Percentiles rank a stretch among this genome's conserved stretches.
These are phyloP conservation scores for Xylariaceae sp. DNA, from an alignment of 2,329 filamentous ascomycete genomes.

Conservation along the genomic window DNA sequence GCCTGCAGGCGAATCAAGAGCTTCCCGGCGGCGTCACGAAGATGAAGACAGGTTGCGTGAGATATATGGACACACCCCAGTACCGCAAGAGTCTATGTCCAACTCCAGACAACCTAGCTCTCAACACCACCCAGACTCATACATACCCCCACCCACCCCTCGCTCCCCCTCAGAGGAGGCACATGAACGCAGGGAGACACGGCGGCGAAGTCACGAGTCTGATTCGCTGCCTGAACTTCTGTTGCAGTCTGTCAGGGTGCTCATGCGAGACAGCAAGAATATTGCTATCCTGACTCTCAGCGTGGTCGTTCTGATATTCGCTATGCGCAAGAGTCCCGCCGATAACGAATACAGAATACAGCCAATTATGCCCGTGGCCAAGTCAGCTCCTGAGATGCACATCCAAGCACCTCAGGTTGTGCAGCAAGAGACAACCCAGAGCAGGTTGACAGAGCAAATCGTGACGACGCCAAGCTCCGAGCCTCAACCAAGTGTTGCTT, in stretches of 20 bases:
- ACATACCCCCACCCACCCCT: slow-evolving; percentile 25
- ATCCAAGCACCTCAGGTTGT: slow-evolving; percentile 11
- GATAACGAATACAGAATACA: slow-evolving; percentile 28
- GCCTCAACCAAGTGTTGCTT: background rate
- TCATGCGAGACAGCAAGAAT: slow-evolving; percentile 59
- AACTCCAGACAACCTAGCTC: slow-evolving; percentile 14
- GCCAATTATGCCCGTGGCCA: slow-evolving; percentile 25
- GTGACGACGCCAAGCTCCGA: slow-evolving; percentile 1
- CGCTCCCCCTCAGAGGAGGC: slow-evolving; percentile 28
- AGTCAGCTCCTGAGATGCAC: slow-evolving; percentile 24
- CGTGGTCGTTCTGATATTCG: slow-evolving; percentile 52
- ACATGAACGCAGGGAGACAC: slow-evolving; percentile 32
- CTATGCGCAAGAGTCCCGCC: slow-evolving; percentile 35
- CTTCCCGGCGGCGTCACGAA: slow-evolving; percentile 32
- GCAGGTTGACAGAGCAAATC: slow-evolving; percentile 4
- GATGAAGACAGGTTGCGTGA: slow-evolving; percentile 54
- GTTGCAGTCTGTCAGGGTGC: slow-evolving; percentile 50
- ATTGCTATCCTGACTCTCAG: slow-evolving; percentile 55
- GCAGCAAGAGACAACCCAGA: slow-evolving; percentile 11
- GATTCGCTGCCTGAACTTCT: slow-evolving; percentile 55
- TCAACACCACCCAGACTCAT: slow-evolving; percentile 22
- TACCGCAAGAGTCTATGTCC: slow-evolving; percentile 10
- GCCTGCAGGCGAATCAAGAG: slow-evolving; percentile 25
- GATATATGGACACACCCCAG: slow-evolving; percentile 46
- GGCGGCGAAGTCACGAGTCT: slow-evolving; percentile 33